These are phyloP conservation scores for Raphanus raphanistrum DNA, from an alignment of 345 rosid species.

Conservation along the genomic window DNA sequence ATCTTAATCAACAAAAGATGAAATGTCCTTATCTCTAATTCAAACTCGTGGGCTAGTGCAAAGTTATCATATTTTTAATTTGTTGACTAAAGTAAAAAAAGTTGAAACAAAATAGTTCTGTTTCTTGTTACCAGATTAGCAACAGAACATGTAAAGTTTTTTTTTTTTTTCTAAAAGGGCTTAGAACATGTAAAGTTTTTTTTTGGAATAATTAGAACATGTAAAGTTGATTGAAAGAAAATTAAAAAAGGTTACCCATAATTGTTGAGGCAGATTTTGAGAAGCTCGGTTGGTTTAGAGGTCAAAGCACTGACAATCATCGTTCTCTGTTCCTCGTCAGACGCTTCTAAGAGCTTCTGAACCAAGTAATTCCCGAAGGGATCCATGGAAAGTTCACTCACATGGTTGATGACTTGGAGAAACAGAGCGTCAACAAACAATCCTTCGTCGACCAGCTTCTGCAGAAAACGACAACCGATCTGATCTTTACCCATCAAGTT, in stretches of 20 bases:
- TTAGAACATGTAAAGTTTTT: neutral
- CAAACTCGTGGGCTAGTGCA: slow-evolving; percentile 8
- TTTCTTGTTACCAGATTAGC: neutral
- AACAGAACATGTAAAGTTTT: neutral
- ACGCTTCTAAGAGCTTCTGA: slow-evolving; percentile 52
- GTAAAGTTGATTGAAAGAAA: neutral
- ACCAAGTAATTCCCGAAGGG: slow-evolving; percentile 65
- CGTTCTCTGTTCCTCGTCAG: slow-evolving; percentile 51
- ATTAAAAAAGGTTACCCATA: slow-evolving; percentile 49
- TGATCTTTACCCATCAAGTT: slow-evolving; percentile 57
- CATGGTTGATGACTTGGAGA: slow-evolving; percentile 42
- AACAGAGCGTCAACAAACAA: slow-evolving; percentile 39
- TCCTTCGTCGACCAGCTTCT: slow-evolving; percentile 56
- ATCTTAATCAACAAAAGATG: slow-evolving; percentile 12
- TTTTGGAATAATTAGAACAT: too few species aligned
- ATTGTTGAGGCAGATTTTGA: slow-evolving; percentile 51
- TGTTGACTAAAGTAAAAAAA: neutral
- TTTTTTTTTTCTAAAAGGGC: too few species aligned
- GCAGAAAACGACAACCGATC: slow-evolving; percentile 54
- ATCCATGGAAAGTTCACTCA: slow-evolving; percentile 52
- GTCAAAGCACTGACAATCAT: slow-evolving; percentile 45
- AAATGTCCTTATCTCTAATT: slow-evolving; percentile 22
- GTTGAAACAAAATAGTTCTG: neutral
- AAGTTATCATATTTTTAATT: neutral
- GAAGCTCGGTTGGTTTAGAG: slow-evolving; percentile 43